Conservation (phyloP, 345 rosid genomes). For the Nasturtium officinale region DNA sequence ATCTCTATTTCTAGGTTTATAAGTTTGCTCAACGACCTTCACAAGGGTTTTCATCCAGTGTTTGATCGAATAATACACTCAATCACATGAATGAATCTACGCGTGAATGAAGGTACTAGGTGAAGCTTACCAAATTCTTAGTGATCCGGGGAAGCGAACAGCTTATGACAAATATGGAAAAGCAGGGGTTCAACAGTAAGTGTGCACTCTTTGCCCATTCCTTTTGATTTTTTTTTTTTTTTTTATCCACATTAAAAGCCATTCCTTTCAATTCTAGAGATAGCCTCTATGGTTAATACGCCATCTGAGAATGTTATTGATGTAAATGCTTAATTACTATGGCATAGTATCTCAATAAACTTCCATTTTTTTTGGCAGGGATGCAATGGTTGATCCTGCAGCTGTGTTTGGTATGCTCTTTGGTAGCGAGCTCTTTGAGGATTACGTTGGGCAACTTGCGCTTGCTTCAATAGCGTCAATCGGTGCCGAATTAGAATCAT, state of each 20-base stretch:
- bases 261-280: not conserved
- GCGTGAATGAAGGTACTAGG: constrained; percentile 68
- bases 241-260: not conserved
- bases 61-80: constrained; percentile 18
- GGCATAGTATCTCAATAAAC: not conserved
- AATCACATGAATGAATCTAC: constrained; percentile 11
- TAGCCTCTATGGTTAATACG: not conserved
- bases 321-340: constrained; percentile 3
- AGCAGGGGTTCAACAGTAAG: constrained; percentile 78
- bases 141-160: constrained; percentile 88
- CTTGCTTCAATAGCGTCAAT: constrained; percentile 62
- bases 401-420: constrained; percentile 93
- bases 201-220: constrained; percentile 20
- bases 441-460: constrained; percentile 87
- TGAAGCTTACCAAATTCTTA: constrained; percentile 91
- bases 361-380: constrained; percentile 50
- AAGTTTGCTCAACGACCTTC: constrained; percentile 6
- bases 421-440: constrained; percentile 90
- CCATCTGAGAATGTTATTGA: not conserved
- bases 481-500: constrained; percentile 58
- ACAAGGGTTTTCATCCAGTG: not conserved
- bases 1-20: constrained; percentile 13
- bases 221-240: not conserved
- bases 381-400: constrained; percentile 84
- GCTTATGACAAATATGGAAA: constrained; percentile 86